Base-by-base conservation (phyloP, 108 stramenopile genomes). In the Skeletonema grethae region DNA sequence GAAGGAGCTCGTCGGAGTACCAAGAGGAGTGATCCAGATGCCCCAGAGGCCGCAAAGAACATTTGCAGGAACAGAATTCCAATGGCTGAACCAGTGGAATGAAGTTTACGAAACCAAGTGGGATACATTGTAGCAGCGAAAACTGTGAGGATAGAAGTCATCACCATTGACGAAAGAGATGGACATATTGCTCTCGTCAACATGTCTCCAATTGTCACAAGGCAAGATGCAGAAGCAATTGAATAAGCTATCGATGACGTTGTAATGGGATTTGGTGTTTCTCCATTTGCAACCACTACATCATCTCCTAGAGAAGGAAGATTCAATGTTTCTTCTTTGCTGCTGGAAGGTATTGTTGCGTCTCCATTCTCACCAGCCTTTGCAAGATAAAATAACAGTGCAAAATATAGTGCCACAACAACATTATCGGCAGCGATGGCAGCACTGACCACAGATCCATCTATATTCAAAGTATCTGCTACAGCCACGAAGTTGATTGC, bases 401-500 rank as follows among this genome's bases (percentile, higher is more conserved):
- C 88, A 76, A 96, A 96, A 70, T 96, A 96, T 13, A 93, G 59
- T 3, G 95, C 92, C 9, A 96, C 95, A 9, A 96, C 91, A 35
- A 93, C 79, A 80, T 96, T 96, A 67, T 96, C 95, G 6, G 95
- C 95, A 12, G 95, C 95, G 68, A 96, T 90, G 35, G 85, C 79
- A 22, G 82, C 77, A 16, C 89, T 84, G 7, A 93, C 88, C 3
- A 85, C 81, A 11, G 80, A 71, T 31, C 90, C 89, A 34, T 76
- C 63, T 56, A 93, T 84, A 24, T 75, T 73, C 50, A 95, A 73
- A 7, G 95, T 93, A 68, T 95, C 92, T 13, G 90, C 86, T 29
- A 97, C 96, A 25, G 94, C 89, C 15, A 95, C 89, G 77, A 95
- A 97, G 83, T 97, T 96, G 57, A 97, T 95, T 18, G 96, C 96